Evolutionary conservation across 805 yeast species (phyloP).

Genomic region (Wickerhamiella kazuoi): DNA sequence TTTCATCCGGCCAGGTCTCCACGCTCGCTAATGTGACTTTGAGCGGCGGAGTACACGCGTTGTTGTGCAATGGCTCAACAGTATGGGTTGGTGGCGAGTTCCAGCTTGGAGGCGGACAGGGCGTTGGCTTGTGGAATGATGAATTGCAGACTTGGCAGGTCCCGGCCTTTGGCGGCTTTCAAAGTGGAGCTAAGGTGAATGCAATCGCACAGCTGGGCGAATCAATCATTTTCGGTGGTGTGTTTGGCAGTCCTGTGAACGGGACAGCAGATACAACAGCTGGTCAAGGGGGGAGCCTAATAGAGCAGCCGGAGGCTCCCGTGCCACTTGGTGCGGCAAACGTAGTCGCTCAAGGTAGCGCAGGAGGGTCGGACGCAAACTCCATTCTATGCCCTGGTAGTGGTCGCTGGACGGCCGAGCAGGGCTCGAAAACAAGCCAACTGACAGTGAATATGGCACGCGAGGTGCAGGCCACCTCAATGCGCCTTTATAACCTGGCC

Average conservation of each 20-base stretch:
- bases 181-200: slow-evolving; percentile 36
- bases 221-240: slow-evolving; percentile 63
- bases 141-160: slow-evolving; percentile 25
- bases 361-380: slow-evolving; percentile 9
- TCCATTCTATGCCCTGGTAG: slow-evolving; percentile 39
- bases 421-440: slow-evolving; percentile 8
- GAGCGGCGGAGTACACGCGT: slow-evolving; percentile 21
- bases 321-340: slow-evolving; percentile 14
- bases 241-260: slow-evolving; percentile 61
- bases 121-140: slow-evolving; percentile 49
- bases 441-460: slow-evolving; percentile 11
- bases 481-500: slow-evolving; percentile 50
- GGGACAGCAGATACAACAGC: slow-evolving; percentile 32
- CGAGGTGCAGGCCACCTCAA: slow-evolving; percentile 43
- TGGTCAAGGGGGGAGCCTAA: neutral
- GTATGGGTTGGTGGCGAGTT: slow-evolving; percentile 75
- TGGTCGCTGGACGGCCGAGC: slow-evolving; percentile 9
- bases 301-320: slow-evolving; percentile 24
- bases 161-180: slow-evolving; percentile 66
- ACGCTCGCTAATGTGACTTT: slow-evolving; percentile 5
- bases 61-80: slow-evolving; percentile 31
- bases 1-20: slow-evolving; percentile 4
- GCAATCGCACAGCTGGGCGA: slow-evolving; percentile 35
- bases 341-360: slow-evolving; percentile 10
- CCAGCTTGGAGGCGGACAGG: slow-evolving; percentile 32